phyloP scores from a whole-genome alignment of 1,139 yeast genomes.

The Geotrichum phurueaensis region DNA sequence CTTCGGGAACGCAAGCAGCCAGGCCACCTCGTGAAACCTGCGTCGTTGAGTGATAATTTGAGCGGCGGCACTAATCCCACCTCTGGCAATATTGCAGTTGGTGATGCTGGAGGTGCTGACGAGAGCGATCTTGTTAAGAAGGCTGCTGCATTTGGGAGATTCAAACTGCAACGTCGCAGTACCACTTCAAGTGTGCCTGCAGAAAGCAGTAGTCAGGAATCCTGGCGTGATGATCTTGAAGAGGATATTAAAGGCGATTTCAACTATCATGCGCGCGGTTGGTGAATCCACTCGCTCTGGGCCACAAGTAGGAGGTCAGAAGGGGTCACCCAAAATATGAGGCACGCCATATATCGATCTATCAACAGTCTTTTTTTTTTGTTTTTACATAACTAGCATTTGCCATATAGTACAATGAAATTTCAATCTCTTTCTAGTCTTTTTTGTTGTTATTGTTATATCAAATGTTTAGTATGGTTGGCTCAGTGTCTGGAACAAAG shows the following conservation, averaged over 20 bases:
- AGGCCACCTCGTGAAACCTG: conserved; percentile 10
- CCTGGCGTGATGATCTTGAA: conserved; percentile 33
- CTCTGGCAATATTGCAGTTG: background rate
- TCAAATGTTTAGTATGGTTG: background rate
- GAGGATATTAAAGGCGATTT: conserved; percentile 32
- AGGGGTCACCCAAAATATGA: background rate
- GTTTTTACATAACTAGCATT: background rate
- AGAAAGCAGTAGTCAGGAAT: conserved; percentile 16
- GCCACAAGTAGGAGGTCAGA: too few relatives aligned
- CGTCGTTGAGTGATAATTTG: background rate
- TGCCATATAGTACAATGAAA: background rate
- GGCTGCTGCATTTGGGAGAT: background rate
- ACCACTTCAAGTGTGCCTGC: conserved; percentile 27
- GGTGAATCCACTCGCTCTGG: conserved; percentile 24
- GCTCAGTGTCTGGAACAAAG: too few relatives aligned
- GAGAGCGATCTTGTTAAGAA: background rate
- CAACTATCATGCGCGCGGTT: conserved; percentile 38
- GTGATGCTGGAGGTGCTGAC: background rate
- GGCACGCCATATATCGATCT: too few relatives aligned
- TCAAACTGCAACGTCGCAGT: conserved; percentile 22
- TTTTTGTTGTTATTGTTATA: background rate
- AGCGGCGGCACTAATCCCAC: background rate
- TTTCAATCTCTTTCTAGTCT: background rate
- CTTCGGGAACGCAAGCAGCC: conserved; percentile 55
- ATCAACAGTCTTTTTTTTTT: background rate